These are phyloP conservation scores for Aureobasidium sp. DNA, from an alignment of 2,329 filamentous ascomycete genomes.

Conservation along the genomic window DNA sequence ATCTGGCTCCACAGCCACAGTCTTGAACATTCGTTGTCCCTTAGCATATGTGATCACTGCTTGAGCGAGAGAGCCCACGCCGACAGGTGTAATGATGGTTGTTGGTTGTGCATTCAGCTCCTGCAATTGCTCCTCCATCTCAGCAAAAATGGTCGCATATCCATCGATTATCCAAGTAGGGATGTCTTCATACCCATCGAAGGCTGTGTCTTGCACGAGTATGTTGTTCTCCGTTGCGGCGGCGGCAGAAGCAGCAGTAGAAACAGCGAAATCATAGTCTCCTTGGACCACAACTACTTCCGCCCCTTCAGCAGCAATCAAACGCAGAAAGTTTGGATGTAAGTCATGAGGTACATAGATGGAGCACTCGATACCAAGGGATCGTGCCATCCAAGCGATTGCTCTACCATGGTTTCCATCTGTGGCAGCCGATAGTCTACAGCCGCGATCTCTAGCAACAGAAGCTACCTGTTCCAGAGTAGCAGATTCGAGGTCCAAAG, in stretches of 20 bases:
- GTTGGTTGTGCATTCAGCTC: conserved; percentile 33
- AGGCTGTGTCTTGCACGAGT: conserved; percentile 62
- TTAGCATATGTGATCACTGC: conserved; percentile 62
- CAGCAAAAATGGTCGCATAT: conserved; percentile 64
- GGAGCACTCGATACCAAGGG: conserved; percentile 47
- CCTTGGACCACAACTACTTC: conserved; percentile 47
- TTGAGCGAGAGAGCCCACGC: conserved; percentile 66
- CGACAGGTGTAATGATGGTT: conserved; percentile 58
- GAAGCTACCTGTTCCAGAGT: conserved; percentile 17
- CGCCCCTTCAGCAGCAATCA: conserved; percentile 58
- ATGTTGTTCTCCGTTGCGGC: conserved; percentile 42
- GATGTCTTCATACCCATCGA: conserved; percentile 58
- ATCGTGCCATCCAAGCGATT: conserved; percentile 58
- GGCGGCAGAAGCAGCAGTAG: conserved; percentile 12
- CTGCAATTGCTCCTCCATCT: conserved; percentile 57
- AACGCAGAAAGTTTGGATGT: conserved; percentile 44
- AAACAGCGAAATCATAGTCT: conserved; percentile 58
- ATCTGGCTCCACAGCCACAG: conserved; percentile 66
- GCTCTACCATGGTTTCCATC: conserved; percentile 75
- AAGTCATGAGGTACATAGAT: conserved; percentile 60
- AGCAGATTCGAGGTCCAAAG: neutral
- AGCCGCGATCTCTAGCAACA: conserved; percentile 23
- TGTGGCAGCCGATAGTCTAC: conserved; percentile 56
- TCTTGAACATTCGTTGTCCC: conserved; percentile 21
- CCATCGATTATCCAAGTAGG: conserved; percentile 71